Percentiles rank a stretch among this genome's conserved stretches.
phyloP scores from a whole-genome alignment of 305 asterid species.

The Fraxinus nigra region DNA sequence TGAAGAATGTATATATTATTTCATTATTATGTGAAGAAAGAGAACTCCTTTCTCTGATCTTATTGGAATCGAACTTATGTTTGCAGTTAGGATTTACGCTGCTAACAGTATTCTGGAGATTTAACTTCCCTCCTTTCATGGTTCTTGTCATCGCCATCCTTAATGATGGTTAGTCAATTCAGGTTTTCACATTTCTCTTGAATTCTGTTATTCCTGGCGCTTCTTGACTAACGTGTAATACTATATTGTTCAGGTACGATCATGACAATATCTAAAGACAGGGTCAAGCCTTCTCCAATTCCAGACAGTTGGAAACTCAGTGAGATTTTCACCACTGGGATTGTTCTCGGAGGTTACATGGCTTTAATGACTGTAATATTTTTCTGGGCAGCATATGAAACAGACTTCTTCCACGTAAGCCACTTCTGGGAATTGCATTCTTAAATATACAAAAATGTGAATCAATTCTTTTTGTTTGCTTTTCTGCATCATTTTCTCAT shows the following conservation, averaged over 20 bases:
- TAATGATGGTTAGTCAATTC: conserved; percentile 57
- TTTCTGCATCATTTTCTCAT: background rate
- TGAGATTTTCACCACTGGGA: conserved; percentile 52
- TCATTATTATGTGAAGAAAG: background rate
- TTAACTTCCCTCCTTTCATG: conserved; percentile 67
- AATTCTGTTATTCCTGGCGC: background rate
- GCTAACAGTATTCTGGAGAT: conserved; percentile 57
- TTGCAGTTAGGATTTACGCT: conserved; percentile 60
- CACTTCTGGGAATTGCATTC: background rate
- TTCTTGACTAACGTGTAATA: conserved; percentile 16
- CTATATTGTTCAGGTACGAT: conserved; percentile 37
- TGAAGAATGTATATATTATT: background rate
- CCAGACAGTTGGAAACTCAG: conserved; percentile 62
- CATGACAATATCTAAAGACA: conserved; percentile 61
- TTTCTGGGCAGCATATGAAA: conserved; percentile 48
- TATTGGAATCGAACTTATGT: background rate
- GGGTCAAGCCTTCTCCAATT: conserved; percentile 55
- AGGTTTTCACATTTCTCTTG: background rate
- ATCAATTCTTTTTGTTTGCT: background rate
- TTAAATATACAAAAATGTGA: background rate
- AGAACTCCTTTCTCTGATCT: background rate
- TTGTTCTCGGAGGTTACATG: conserved; percentile 49
- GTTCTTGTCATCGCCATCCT: conserved; percentile 75
- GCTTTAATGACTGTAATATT: conserved; percentile 50
- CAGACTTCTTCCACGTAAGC: conserved; percentile 39